Evolutionary conservation across 2,329 filamentous ascomycete species (phyloP).

Genomic region (Massarina eburnea): DNA sequence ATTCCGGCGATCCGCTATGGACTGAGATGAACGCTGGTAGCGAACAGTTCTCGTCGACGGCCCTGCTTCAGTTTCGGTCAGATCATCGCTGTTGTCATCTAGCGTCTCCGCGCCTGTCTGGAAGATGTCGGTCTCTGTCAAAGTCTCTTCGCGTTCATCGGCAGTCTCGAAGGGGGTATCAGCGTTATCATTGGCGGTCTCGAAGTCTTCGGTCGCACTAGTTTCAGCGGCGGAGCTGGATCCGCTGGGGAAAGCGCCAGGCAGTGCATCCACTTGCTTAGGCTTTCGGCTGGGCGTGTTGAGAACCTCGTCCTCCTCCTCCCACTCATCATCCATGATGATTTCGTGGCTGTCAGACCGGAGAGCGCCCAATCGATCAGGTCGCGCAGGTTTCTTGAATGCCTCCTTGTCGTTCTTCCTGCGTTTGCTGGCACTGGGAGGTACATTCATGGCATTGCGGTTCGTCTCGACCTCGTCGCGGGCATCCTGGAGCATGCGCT

Average conservation of each 20-base stretch:
- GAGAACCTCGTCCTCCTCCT: slow-evolving; percentile 69
- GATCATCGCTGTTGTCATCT: slow-evolving; percentile 71
- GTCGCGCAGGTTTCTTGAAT: slow-evolving; percentile 76
- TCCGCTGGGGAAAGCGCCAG: slow-evolving; percentile 34
- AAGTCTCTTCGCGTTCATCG: slow-evolving; percentile 69
- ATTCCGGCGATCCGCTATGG: slow-evolving; percentile 58
- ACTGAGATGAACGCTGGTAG: slow-evolving; percentile 45
- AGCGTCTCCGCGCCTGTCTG: slow-evolving; percentile 83
- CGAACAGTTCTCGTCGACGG: slow-evolving; percentile 27
- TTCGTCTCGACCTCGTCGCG: slow-evolving; percentile 83
- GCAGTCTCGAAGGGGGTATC: slow-evolving; percentile 70
- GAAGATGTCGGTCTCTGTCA: slow-evolving; percentile 91
- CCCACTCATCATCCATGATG: slow-evolving; percentile 84
- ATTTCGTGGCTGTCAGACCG: slow-evolving; percentile 76
- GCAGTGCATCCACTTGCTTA: slow-evolving; percentile 24
- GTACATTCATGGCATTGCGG: slow-evolving; percentile 53
- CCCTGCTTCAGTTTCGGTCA: slow-evolving; percentile 79
- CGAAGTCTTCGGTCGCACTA: slow-evolving; percentile 67
- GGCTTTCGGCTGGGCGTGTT: slow-evolving; percentile 56
- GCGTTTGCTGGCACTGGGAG: slow-evolving; percentile 55
- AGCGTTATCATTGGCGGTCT: slow-evolving; percentile 74
- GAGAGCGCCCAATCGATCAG: slow-evolving; percentile 72
- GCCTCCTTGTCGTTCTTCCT: slow-evolving; percentile 58
- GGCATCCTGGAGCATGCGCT: slow-evolving; percentile 91
- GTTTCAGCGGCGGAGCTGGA: slow-evolving; percentile 40